Base-by-base conservation (phyloP, 2,329 filamentous ascomycete species). In the Colletotrichum lentis region DNA sequence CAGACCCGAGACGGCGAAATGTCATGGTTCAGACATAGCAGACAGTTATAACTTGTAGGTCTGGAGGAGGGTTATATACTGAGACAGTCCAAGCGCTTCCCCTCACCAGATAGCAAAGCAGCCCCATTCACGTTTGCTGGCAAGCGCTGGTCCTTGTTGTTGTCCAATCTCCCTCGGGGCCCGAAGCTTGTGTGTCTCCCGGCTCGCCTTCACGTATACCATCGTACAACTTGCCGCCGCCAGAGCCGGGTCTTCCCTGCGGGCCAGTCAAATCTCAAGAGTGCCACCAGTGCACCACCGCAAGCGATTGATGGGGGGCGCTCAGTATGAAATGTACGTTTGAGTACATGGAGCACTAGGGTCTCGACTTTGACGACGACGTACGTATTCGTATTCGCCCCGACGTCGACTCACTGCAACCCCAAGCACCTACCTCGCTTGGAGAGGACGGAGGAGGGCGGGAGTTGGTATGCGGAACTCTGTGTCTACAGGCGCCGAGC, bases 311-410 rank as follows among this genome's bases (percentile, higher is more conserved):
- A 27, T 27, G n/a, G 27, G 62, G 37, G 41, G 5, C 16, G 12
- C 16, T 6, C 5, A 18, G 41, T 7, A 49, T 6, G 14, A 16
- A 49, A 14, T 27, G 27, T 27, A 27, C 31, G 43, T 31, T 41
- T 49, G 24, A 5, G 37, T 43, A 11, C 50, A 22, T 16, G 18
- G 5, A 18, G 35, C 27, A 35, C 11, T 3, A 52, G 3, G 11
- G 1, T 35, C 5, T 22, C 31, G 12, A 1, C 47, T 54, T 46
- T 53, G 53, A 22, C 60, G 14, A 16, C 1, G 18, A 44, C 60
- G 53, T 67, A 44, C 60, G 53, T 67, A 49, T 64, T 64, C 53
- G 60, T 64, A 59, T 67, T 64, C 64, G 64, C n/a, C 53, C 49
- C 31, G 24, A 37, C 39, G 53, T 35, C 16, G 47, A 6, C 46